Percentiles rank a stretch among this genome's conserved stretches.
Evolutionary conservation across 768 basidiomycete genomes (phyloP).

Genomic region (Tricholoma bakamatsutake): DNA sequence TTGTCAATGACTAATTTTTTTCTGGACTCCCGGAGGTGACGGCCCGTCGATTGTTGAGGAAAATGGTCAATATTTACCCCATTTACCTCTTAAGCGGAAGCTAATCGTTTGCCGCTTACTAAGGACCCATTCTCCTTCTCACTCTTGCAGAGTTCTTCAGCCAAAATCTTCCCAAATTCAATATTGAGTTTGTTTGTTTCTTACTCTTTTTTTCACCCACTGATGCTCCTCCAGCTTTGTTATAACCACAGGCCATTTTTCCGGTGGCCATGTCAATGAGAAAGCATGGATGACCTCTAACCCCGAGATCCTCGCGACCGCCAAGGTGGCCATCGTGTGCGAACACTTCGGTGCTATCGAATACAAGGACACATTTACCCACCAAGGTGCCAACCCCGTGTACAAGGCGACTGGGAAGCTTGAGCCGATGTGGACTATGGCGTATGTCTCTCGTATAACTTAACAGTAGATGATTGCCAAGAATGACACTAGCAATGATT

Average conservation of each 20-base stretch:
- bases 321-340: constrained; percentile 24
- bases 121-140: constrained; percentile 24
- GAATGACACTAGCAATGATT: constrained; percentile 16
- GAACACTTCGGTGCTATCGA: constrained; percentile 27
- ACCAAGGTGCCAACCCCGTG: constrained; percentile 12
- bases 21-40: constrained; percentile 18
- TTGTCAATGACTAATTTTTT: background rate
- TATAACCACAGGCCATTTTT: constrained; percentile 25
- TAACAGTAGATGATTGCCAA: background rate
- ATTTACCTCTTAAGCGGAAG: background rate
- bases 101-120: background rate
- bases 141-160: constrained; percentile 26
- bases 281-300: constrained; percentile 22
- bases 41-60: constrained; percentile 27
- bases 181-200: constrained; percentile 18
- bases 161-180: constrained; percentile 18
- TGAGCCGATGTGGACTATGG: constrained; percentile 30
- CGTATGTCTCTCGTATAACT: constrained; percentile 11
- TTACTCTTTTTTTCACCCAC: background rate
- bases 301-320: constrained; percentile 18
- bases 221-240: constrained; percentile 17
- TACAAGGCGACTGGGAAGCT: constrained; percentile 20
- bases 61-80: constrained; percentile 15
- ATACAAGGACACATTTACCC: constrained; percentile 20
- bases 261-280: constrained; percentile 23